Evolutionary conservation across 1,139 yeast genomes (phyloP).

Genomic region (Sugiyamaella castrensis): DNA sequence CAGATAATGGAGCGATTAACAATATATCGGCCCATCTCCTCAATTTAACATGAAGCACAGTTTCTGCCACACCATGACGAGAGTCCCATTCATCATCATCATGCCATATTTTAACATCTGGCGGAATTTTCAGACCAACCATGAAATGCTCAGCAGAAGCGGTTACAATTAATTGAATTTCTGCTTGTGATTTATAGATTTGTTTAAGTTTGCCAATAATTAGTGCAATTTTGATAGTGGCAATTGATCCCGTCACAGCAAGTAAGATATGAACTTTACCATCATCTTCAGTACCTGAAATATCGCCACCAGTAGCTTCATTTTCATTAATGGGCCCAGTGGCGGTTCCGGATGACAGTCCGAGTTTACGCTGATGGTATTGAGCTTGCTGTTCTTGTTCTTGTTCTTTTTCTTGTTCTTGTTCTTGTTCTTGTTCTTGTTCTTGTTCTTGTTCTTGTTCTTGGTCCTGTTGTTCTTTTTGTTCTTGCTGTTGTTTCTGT

Average conservation of each 20-base stretch:
- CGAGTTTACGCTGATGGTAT: too few relatives aligned
- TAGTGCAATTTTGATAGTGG: slow-evolving; percentile 71
- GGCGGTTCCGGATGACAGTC: too few relatives aligned
- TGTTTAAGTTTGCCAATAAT: slow-evolving; percentile 28
- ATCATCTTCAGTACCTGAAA: slow-evolving; percentile 15
- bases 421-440: too few relatives aligned
- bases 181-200: slow-evolving; percentile 41
- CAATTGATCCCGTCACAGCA: slow-evolving; percentile 96
- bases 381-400: too few relatives aligned
- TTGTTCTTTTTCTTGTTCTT: too few relatives aligned
- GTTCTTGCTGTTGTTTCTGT: too few relatives aligned
- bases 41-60: slow-evolving; percentile 79
- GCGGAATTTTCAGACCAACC: slow-evolving; percentile 70
- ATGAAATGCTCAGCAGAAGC: slow-evolving; percentile 78
- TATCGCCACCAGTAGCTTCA: not conserved
- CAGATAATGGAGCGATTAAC: slow-evolving; percentile 88
- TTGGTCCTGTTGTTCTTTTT: too few relatives aligned
- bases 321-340: not conserved
- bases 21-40: slow-evolving; percentile 95
- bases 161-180: slow-evolving; percentile 84
- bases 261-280: slow-evolving; percentile 77
- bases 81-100: slow-evolving; percentile 90
- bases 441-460: too few relatives aligned
- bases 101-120: slow-evolving; percentile 86
- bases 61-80: slow-evolving; percentile 52